Conservation (phyloP, 2,329 filamentous ascomycete species). For the Ophiognomonia clavigignenti-juglandacearum region DNA sequence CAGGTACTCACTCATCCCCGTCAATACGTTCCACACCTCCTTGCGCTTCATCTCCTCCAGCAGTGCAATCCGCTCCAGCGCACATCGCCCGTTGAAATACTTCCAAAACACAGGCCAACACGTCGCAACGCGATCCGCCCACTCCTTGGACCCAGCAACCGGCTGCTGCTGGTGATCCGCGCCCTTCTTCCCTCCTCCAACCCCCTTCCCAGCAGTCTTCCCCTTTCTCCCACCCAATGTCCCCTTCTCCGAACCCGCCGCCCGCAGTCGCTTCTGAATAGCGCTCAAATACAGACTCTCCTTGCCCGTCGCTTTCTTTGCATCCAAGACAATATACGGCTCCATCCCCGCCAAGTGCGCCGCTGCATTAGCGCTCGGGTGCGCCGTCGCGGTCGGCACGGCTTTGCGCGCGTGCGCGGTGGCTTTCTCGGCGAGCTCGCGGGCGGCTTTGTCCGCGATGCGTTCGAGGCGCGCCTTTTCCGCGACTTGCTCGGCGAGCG, state of each 20-base stretch:
- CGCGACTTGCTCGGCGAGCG: conserved; percentile 51
- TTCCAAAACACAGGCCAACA: conserved; percentile 72
- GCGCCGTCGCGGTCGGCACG: conserved; percentile 42
- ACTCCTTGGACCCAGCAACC: too few species aligned
- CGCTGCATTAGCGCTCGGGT: conserved; percentile 53
- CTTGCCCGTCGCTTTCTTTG: conserved; percentile 70
- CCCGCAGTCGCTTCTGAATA: conserved; percentile 46
- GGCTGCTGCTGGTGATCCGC: conserved; percentile 8
- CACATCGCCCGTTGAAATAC: conserved; percentile 82
- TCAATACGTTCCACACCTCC: conserved; percentile 64
- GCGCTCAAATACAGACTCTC: conserved; percentile 70
- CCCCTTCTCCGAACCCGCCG: conserved; percentile 7
- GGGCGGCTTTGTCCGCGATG: conserved; percentile 50
- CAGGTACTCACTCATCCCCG: conserved; percentile 63
- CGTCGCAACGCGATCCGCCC: conserved; percentile 53
- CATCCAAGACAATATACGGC: conserved; percentile 69
- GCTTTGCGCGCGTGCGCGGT: conserved; percentile 50
- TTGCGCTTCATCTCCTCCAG: conserved; percentile 83
- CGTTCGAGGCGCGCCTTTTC: conserved; percentile 58
- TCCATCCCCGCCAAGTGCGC: conserved; percentile 51
- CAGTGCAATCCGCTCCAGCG: conserved; percentile 82
- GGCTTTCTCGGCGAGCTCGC: conserved; percentile 47
- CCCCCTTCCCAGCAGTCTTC: conserved; percentile 30
- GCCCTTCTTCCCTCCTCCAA: conserved; percentile 3
- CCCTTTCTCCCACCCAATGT: conserved; percentile 5